A percentile compares a stretch with the other conserved stretches of the same genome.
Conservation (phyloP, 164 flowering plant genomes). For the Vitis labrusca region DNA sequence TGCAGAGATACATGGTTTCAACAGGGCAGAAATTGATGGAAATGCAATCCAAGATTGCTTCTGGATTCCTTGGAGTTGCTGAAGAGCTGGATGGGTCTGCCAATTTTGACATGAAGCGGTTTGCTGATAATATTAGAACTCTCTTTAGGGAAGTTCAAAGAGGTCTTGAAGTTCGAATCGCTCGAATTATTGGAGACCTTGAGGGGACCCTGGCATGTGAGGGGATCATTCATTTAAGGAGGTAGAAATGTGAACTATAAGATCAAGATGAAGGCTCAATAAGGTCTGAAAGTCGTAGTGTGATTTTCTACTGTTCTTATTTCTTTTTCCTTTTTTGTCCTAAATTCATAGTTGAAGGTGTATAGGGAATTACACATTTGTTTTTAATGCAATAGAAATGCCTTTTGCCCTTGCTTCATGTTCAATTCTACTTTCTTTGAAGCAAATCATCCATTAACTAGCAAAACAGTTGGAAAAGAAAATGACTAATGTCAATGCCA, state of each 20-base stretch:
- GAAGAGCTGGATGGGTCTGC: constrained; percentile 37
- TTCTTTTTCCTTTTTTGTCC: too few relatives aligned
- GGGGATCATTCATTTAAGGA: constrained; percentile 45
- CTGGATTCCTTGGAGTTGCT: constrained; percentile 37
- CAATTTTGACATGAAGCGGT: constrained; percentile 58
- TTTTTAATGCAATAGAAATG: constrained; percentile 7
- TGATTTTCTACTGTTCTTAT: not conserved
- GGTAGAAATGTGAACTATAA: constrained; percentile 4
- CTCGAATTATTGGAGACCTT: constrained; percentile 83
- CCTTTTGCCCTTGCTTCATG: not conserved
- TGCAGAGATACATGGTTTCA: constrained; percentile 89
- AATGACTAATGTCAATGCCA: too few relatives aligned
- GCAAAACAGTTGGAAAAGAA: too few relatives aligned
- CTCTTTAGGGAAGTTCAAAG: constrained; percentile 78
- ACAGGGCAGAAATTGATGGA: constrained; percentile 87
- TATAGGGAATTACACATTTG: not conserved
- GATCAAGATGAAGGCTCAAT: not conserved
- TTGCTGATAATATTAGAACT: constrained; percentile 51
- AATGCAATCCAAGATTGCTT: constrained; percentile 59
- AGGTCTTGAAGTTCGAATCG: constrained; percentile 76
- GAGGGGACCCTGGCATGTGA: constrained; percentile 87
- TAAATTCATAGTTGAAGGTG: constrained; percentile 3
- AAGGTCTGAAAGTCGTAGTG: not conserved
- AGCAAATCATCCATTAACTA: too few relatives aligned
- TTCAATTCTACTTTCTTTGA: not conserved